These are phyloP conservation scores for Fomitopsis pinicola DNA, from an alignment of 1,284 basidiomycete genomes.

Conservation along the genomic window DNA sequence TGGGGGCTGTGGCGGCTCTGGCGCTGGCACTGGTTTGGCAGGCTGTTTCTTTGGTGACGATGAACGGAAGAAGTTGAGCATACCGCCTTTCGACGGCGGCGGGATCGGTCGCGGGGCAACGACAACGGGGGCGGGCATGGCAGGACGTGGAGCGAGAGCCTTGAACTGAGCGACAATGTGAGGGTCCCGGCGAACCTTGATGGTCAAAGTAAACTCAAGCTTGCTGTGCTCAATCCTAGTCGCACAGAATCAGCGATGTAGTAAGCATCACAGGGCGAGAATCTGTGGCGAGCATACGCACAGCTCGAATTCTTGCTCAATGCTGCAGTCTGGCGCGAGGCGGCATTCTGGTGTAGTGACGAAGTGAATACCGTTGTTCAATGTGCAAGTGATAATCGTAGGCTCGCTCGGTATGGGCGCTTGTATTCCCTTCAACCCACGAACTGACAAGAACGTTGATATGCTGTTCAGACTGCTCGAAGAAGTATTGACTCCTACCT, in stretches of 20 bases:
- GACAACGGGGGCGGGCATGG: conserved; percentile 33
- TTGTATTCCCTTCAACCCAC: conserved; percentile 68
- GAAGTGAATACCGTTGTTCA: conserved; percentile 96
- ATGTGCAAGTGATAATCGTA: conserved; percentile 81
- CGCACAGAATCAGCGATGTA: background rate
- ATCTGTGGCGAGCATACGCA: conserved; percentile 33
- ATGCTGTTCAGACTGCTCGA: background rate
- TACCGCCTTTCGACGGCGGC: conserved; percentile 51
- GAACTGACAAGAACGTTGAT: conserved; percentile 42
- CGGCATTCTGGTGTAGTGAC: conserved; percentile 86
- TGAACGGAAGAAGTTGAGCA: conserved; percentile 73
- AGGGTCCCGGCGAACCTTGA: conserved; percentile 80
- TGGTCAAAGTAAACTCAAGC: conserved; percentile 84
- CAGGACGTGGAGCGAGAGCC: conserved; percentile 46
- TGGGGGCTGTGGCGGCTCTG: conserved; percentile 17
- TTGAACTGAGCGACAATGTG: conserved; percentile 77
- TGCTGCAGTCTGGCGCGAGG: conserved; percentile 59
- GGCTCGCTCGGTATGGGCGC: conserved; percentile 72
- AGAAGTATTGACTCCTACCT: conserved; percentile 40
- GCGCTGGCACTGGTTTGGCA: conserved; percentile 32
- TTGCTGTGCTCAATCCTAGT: conserved; percentile 81
- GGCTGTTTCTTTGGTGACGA: conserved; percentile 63
- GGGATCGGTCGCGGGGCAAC: conserved; percentile 31
- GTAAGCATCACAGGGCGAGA: background rate
- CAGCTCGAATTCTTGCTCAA: conserved; percentile 95